phyloP scores from a whole-genome alignment of 2,329 filamentous ascomycete genomes.

The Zarea fungicola region DNA sequence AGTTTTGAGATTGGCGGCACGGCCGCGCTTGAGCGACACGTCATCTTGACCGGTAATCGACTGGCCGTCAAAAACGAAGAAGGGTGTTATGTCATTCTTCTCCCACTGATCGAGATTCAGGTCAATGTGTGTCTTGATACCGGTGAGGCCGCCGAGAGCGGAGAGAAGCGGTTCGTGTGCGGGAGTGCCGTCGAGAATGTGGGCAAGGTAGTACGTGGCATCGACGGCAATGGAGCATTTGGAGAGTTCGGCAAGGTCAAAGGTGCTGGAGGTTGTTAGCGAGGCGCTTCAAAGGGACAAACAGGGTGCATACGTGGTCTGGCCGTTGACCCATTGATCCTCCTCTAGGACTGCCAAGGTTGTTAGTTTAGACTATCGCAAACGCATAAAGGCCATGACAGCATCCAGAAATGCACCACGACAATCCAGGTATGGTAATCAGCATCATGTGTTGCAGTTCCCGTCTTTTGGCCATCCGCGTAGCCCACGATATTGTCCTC shows the following conservation, averaged over 20 bases:
- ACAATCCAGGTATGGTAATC: too few relatives aligned
- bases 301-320: constrained; percentile 21
- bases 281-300: not conserved
- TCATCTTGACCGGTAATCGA: constrained; percentile 72
- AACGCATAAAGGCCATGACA: too few relatives aligned
- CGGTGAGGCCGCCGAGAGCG: constrained; percentile 83
- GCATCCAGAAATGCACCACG: too few relatives aligned
- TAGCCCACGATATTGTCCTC: too few relatives aligned
- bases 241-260: constrained; percentile 65
- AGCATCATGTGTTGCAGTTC: too few relatives aligned
- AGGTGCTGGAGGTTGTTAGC: constrained; percentile 37
- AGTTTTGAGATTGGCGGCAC: constrained; percentile 63
- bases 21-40: constrained; percentile 57
- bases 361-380: too few relatives aligned
- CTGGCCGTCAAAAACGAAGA: constrained; percentile 91
- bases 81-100: constrained; percentile 63
- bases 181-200: constrained; percentile 64
- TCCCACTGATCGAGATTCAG: constrained; percentile 70
- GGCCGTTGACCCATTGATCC: constrained; percentile 36
- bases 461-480: too few relatives aligned
- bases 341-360: constrained; percentile 30
- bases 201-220: constrained; percentile 81
- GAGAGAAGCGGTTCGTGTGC: constrained; percentile 83
- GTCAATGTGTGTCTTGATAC: constrained; percentile 69
- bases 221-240: constrained; percentile 77